Percentiles rank a stretch among this genome's conserved stretches.
Evolutionary conservation across 306 rosid genomes (phyloP).

Genomic region (Rosa chinensis): DNA sequence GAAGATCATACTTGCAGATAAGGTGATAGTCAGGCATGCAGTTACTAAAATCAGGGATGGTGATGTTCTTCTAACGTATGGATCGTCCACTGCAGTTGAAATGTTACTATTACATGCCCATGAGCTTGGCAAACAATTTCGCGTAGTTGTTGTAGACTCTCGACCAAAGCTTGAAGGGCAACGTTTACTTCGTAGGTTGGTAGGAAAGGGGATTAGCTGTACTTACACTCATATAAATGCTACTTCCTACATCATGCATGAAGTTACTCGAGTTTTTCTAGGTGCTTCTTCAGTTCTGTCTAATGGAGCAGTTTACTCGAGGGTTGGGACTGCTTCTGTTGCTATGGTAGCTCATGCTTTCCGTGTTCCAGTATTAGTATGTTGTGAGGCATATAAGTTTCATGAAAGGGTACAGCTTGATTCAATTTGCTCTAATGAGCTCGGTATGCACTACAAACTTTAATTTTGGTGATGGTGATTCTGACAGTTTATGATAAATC

Average conservation of each 20-base stretch:
- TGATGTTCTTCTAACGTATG: constrained; percentile 83
- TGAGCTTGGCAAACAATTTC: constrained; percentile 73
- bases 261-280: constrained; percentile 78
- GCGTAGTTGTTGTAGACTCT: constrained; percentile 82
- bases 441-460: constrained; percentile 47
- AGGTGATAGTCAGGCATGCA: constrained; percentile 83
- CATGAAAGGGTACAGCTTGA: constrained; percentile 96
- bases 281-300: constrained; percentile 79
- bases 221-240: constrained; percentile 84
- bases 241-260: constrained; percentile 75
- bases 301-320: constrained; percentile 89
- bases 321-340: constrained; percentile 84
- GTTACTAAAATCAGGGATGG: constrained; percentile 78
- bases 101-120: constrained; percentile 68
- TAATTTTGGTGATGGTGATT: neutral
- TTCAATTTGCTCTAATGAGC: constrained; percentile 82
- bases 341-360: constrained; percentile 95
- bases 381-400: constrained; percentile 92
- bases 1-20: constrained; percentile 75
- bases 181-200: constrained; percentile 67
- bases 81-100: constrained; percentile 74
- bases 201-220: constrained; percentile 74
- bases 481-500: constrained; percentile 18
- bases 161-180: constrained; percentile 86
- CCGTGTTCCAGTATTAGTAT: constrained; percentile 76